Evolutionary conservation across 2,329 filamentous ascomycete species (phyloP), one percentile per base, ranked within the genome.

Genomic region (Colletotrichum simmondsii): DNA sequence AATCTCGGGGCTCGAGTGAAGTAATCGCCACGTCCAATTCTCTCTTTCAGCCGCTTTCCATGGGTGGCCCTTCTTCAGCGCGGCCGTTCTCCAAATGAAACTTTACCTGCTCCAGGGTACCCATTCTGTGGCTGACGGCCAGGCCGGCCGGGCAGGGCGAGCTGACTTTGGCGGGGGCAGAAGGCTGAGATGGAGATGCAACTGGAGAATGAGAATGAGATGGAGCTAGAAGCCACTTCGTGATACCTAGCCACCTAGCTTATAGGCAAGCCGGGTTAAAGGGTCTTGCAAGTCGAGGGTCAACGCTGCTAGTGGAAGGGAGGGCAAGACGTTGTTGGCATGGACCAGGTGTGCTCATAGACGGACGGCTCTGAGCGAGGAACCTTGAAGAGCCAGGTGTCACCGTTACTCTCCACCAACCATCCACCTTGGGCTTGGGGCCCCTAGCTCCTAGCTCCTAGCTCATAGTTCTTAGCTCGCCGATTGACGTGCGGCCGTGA

Each of bases 141-240:
- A 54, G 53, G n/a, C 65, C 65, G 65, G 59, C 22, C 53, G 65
- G 69, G 42, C 69, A 72, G 63, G 69, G 69, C 59, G 65, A 59
- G 53, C 53, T 60, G 54, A 64, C 60, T 42, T 54, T 54, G 26
- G 24, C 52, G 53, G 49, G 30, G 37, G 58, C n/a, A 26, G 53
- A n/a, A 24, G 24, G 58, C 60, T 58, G 67, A 71, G 56, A 56
- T 71, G 49, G 60, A 57, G 30, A 35, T 64, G 46, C 52, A 59
- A 28, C 59, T 64, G 60, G 26, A 68, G 19, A 53, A 32, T 22
- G 52, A 16, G 35, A 69, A 16, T 24, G 37, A 49, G 59, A 65
- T 26, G 30, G 49, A 56, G 32, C 66, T 58, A 22, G 62, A 28
- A 24, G 62, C 62, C 53, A 63, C 60, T 35, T 16, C 32, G 28